Conservation (phyloP, 345 rosid genomes). For the Salix brachista region DNA sequence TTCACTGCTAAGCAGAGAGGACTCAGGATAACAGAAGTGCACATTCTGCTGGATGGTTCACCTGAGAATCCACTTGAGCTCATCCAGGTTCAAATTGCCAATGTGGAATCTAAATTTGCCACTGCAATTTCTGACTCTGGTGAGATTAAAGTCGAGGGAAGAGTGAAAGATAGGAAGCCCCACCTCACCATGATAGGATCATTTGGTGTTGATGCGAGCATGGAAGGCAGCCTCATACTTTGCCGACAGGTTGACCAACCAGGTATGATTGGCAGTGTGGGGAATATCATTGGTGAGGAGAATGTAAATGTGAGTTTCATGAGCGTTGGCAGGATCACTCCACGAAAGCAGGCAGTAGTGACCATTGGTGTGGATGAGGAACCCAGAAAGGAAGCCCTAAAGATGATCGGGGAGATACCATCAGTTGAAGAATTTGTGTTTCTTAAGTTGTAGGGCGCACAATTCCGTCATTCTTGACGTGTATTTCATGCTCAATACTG, state of each 20-base stretch:
- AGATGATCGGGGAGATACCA: conserved; percentile 12
- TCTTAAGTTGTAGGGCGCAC: conserved; percentile 13
- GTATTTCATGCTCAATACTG: background rate
- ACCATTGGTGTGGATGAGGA: conserved; percentile 27
- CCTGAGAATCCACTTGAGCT: conserved; percentile 18
- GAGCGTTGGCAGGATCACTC: conserved; percentile 25
- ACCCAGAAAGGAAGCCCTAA: conserved; percentile 16
- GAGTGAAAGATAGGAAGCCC: conserved; percentile 20
- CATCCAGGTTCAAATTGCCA: conserved; percentile 25
- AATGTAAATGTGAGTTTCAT: conserved; percentile 28
- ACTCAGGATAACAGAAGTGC: conserved; percentile 18
- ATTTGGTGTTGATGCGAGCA: conserved; percentile 22
- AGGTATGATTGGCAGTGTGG: conserved; percentile 23
- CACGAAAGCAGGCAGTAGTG: conserved; percentile 22
- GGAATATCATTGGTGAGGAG: conserved; percentile 23
- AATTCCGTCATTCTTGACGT: background rate
- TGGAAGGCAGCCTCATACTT: conserved; percentile 24
- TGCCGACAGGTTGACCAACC: conserved; percentile 28
- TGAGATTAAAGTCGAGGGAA: conserved; percentile 25
- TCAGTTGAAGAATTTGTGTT: conserved; percentile 23
- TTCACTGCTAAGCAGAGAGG: conserved; percentile 29
- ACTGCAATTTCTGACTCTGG: conserved; percentile 23
- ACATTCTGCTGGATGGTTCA: conserved; percentile 19
- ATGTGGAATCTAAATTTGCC: conserved; percentile 24
- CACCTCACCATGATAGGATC: conserved; percentile 24